Percentiles rank a stretch among this genome's conserved stretches.
phyloP scores from a whole-genome alignment of 108 stramenopile genomes.

The Skeletonema menzelii region DNA sequence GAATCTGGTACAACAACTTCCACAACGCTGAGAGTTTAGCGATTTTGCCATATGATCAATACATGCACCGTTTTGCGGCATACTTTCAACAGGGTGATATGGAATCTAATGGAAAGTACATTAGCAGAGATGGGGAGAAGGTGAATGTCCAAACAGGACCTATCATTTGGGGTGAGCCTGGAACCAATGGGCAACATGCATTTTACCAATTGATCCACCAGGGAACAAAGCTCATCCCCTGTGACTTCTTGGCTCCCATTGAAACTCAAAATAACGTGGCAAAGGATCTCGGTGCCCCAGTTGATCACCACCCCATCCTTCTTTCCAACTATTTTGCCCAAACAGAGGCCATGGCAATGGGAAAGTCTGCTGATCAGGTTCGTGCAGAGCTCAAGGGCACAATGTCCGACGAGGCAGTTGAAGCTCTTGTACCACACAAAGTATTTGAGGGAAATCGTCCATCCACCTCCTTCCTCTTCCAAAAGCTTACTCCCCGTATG shows the following conservation, averaged over 20 bases:
- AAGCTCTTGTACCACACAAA: slow-evolving; percentile 70
- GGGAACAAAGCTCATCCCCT: slow-evolving; percentile 65
- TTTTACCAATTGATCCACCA: slow-evolving; percentile 90
- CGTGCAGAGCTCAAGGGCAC: slow-evolving; percentile 59
- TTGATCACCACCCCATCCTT: slow-evolving; percentile 77
- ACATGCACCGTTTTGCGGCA: slow-evolving; percentile 83
- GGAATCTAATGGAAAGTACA: slow-evolving; percentile 84
- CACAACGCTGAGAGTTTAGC: slow-evolving; percentile 70
- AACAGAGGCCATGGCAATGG: slow-evolving; percentile 79
- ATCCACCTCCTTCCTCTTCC: slow-evolving; percentile 71
- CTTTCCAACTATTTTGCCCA: slow-evolving; percentile 89
- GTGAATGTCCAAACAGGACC: slow-evolving; percentile 43
- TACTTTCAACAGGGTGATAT: slow-evolving; percentile 91
- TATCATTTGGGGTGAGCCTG: slow-evolving; percentile 81
- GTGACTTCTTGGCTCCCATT: slow-evolving; percentile 52
- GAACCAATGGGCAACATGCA: slow-evolving; percentile 86
- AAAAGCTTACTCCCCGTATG: slow-evolving; percentile 71
- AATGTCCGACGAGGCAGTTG: slow-evolving; percentile 35
- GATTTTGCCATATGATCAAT: slow-evolving; percentile 85
- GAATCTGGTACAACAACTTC: slow-evolving; percentile 86
- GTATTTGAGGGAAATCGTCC: slow-evolving; percentile 83
- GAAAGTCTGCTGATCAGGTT: slow-evolving; percentile 52
- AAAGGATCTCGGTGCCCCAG: slow-evolving; percentile 24
- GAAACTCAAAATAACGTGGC: slow-evolving; percentile 63
- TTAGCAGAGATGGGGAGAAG: slow-evolving; percentile 41